Evolutionary conservation across 2,329 filamentous ascomycete species (phyloP), one percentile per base, ranked within the genome.

Genomic region (Aspergillus pseudoterreus): DNA sequence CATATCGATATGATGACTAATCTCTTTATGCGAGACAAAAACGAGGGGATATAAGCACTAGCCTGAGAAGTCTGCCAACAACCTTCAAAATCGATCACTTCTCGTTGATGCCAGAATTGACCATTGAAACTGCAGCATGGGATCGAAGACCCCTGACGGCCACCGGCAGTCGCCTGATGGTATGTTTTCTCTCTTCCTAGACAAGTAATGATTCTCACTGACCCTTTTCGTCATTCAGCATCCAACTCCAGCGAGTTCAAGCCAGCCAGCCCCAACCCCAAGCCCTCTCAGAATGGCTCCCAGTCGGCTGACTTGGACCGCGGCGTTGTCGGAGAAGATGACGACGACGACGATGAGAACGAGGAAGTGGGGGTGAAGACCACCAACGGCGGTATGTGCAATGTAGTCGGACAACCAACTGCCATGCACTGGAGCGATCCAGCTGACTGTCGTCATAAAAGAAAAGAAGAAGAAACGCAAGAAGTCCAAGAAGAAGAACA

Each of bases 391-490:
- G 35, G 35, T 38, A 38, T 17, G 35, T 38, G 14, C 35, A 30
- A 2, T 6, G 11, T 4, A 30, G 9, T 10, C 24, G 8, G 27
- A 30, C n/a, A 17, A 1, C 35, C 10, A 12, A 38, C 15, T 2
- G 14, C 14, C 22, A 22, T 17, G 35, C 12, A 38, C 3, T 3
- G 12, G 35, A 10, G 14, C 35, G 8, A 17, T 15, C 12, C 12
- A 38, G 14, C 35, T 38, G 35, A 38, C 22, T 22, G 22, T 10
- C 35, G 6, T 38, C 11, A n/a, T 17, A 14, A 15, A 14, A 38
- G 39, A 21, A 42, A 58, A 61, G 36, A 66, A 64, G 48, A 69
- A 69, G 64, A 69, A 60, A 68, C 68, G 57, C 65, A 75, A 74
- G 62, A 78, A 54, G 49, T 43, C 48, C 21, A 43, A 50, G 48